Evolutionary conservation across 257 asterid species (phyloP), one percentile per base, ranked within the genome.

Genomic region (Leptodermis oblonga): DNA sequence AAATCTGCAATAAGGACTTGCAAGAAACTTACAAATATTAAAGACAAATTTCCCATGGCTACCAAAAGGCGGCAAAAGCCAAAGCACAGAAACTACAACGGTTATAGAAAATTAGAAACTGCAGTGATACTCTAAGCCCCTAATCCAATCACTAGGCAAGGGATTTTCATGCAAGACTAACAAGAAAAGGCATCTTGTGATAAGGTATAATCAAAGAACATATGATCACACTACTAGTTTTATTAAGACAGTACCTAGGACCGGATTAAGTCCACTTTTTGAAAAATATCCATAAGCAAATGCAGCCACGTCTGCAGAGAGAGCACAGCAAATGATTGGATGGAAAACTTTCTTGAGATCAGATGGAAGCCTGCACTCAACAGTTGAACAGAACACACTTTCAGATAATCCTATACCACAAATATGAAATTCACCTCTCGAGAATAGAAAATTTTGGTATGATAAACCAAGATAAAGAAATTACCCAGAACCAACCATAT

Each of bases 221-320:
- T 23, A n/a, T 42, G 30, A 41, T 12, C 37, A 11, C 20, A 22
- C 49, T 46, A 12, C 4, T n/a, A 66, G 18, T 48, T 43, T 28
- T 46, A 62, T 31, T 45, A 69, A 46, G 25, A 34, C 13, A 68
- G 67, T 84, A 93, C 98, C 98, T 66, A 90, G 83, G 75, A 93
- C 95, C 65, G 96, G 88, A 77, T 88, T 72, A 53, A 93, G 84
- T 39, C 97, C 99, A 25, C 79, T 80, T 26, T 31, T 48, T 25
- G 99, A 83, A 41, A 93, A 72, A 68, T 84, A 52, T 70, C 96
- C 97, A 78, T 81, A 93, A 49, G 91, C 95, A 10, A 81, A 84
- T 62, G 97, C 99, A 42, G 97, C 97, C 18, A 86, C 69, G 72
- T 84, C 99, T 55, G 99, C 97, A 14, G 97, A 85, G 56, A 93